Evolutionary conservation across 1,284 basidiomycete species (phyloP), one percentile per base, ranked within the genome.

Genomic region (Butyriboletus appendiculatus): DNA sequence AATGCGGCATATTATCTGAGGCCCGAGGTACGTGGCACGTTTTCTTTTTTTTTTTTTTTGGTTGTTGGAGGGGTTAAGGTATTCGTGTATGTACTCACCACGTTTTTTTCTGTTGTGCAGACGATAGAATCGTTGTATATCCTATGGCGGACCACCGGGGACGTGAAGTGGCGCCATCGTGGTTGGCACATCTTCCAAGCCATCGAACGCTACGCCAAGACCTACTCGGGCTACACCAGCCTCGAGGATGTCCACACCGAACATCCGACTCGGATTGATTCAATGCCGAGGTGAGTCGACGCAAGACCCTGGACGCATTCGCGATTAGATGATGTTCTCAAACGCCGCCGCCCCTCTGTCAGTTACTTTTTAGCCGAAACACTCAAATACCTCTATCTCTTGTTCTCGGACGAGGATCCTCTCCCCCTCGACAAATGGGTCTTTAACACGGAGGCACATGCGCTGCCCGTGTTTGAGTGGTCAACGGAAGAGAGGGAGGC

Each of bases 401-500:
- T 85, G 59, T 88, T 86, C 65, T 69, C 61, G 34, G 79, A 84
- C 50, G 75, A 81, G 34, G 84, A 85, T 41, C 69, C 76, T 2
- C 59, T 91, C 26, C 83, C 88, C 4, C 71, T 92, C 39, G 82
- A 89, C 59, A 70, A 81, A 53, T 93, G 88, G 82, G 89, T 93
- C 22, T 88, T 93, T 66, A 94, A 91, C 66, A 95, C 92, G 5
- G 93, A 93, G 69, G 90, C 88, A 5, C 90, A 93, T 62, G 80
- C 88, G 1, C 70, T 92, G 3, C 90, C 89, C 11, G 75, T 90
- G n/a, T 90, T 91, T 63, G 67, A 79, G 53, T 90, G 85, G 87
- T 78, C 78, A 14, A 57, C 62, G 28, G 63, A 72, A 55, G 83
- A 86, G 66, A 75, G 72, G 53, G 59, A 65, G 50, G 66, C 64